Evolutionary conservation across 1,284 basidiomycete species (phyloP).

Genomic region (Leccinum subspadiceum): DNA sequence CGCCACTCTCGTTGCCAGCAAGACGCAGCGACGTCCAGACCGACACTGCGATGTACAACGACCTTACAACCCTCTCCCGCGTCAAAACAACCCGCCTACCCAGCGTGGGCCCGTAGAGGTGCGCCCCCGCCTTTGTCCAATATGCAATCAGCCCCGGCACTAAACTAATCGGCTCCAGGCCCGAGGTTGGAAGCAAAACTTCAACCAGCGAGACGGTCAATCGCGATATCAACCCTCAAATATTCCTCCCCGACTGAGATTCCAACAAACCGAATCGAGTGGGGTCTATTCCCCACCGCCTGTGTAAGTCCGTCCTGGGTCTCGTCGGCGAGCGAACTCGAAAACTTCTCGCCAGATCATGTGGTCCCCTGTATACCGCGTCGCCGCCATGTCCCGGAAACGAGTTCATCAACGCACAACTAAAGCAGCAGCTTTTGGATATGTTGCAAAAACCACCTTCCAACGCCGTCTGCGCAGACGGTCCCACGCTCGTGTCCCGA

Average conservation of each 20-base stretch:
- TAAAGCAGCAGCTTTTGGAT: conserved; percentile 3
- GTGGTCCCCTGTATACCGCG: conserved; percentile 5
- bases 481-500: neutral
- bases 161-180: neutral
- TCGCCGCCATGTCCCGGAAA: neutral
- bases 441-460: neutral
- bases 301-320: conserved; percentile 6
- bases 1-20: neutral
- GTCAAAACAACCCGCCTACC: neutral
- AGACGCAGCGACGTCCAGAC: conserved; percentile 2
- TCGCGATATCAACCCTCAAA: no score
- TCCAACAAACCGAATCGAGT: neutral
- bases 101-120: conserved; percentile 8
- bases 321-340: neutral
- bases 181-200: conserved; percentile 1
- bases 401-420: neutral
- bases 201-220: neutral
- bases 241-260: conserved; percentile 11
- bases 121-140: neutral
- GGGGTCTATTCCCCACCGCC: neutral
- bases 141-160: neutral
- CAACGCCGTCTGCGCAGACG: neutral
- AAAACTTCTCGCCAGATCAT: conserved; percentile 8
- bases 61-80: neutral
- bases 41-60: neutral